Evolutionary conservation across 2,329 filamentous ascomycete species (phyloP).

Genomic region (Xylaria sp.): DNA sequence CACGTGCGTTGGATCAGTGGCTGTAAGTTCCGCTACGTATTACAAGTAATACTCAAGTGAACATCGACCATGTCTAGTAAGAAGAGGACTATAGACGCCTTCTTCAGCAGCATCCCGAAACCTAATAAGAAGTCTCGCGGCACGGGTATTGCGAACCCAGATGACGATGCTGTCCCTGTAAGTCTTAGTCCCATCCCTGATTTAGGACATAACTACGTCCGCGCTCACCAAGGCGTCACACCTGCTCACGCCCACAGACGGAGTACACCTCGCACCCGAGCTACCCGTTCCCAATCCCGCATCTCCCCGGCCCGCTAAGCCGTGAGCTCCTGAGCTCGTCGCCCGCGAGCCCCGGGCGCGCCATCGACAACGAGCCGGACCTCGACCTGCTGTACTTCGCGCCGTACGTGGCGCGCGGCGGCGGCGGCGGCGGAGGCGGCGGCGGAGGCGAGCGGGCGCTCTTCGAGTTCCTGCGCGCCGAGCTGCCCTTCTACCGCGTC

Average conservation of each 20-base stretch:
- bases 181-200: neutral
- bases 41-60: neutral
- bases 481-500: conserved; percentile 76
- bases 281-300: conserved; percentile 55
- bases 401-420: conserved; percentile 67
- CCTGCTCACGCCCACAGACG: conserved; percentile 3
- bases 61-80: conserved; percentile 38
- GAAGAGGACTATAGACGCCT: conserved; percentile 69
- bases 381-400: conserved; percentile 77
- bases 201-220: neutral
- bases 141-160: conserved; percentile 36
- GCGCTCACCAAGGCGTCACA: neutral
- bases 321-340: conserved; percentile 46
- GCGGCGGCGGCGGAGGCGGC: too few species aligned
- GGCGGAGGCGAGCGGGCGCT: conserved; percentile 60
- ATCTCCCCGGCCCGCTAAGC: conserved; percentile 44
- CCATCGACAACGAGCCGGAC: conserved; percentile 68
- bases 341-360: conserved; percentile 55
- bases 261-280: conserved; percentile 44
- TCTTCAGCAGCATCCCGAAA: conserved; percentile 58
- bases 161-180: conserved; percentile 7
- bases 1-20: too few species aligned
- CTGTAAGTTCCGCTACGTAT: too few species aligned
- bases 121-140: conserved; percentile 42
- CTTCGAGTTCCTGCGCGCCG: conserved; percentile 71